Conservation (phyloP, 768 basidiomycete species). For the Grammothele lineata region DNA sequence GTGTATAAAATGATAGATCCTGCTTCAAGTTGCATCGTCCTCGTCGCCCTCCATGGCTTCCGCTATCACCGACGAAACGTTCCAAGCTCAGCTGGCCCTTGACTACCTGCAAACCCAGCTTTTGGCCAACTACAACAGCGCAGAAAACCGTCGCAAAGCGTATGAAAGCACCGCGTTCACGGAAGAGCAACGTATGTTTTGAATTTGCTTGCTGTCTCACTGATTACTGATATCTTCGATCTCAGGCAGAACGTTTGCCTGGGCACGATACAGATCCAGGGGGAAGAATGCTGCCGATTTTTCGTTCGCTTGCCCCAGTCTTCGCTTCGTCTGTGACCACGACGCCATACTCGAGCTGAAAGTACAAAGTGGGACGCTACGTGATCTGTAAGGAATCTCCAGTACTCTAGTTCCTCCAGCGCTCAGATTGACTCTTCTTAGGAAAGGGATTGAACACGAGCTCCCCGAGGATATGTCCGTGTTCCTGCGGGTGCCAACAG, state of each 20-base stretch:
- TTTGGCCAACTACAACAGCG: slow-evolving; percentile 17
- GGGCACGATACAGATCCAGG: slow-evolving; percentile 14
- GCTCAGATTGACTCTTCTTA: neutral
- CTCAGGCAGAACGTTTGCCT: slow-evolving; percentile 18
- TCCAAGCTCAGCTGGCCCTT: no score
- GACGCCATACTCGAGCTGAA: slow-evolving; percentile 25
- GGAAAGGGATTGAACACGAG: neutral
- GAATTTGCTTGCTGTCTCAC: neutral
- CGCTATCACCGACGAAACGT: no score
- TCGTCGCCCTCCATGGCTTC: no score
- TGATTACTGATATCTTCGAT: neutral
- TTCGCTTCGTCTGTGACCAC: slow-evolving; percentile 31
- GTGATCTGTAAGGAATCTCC: neutral
- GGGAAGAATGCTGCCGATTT: slow-evolving; percentile 13
- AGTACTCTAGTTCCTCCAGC: neutral
- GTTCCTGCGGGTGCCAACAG: slow-evolving; percentile 23
- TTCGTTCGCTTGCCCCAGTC: slow-evolving; percentile 20
- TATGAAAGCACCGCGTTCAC: slow-evolving; percentile 8
- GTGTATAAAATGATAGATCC: no score
- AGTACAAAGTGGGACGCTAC: slow-evolving; percentile 19
- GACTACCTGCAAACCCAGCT: slow-evolving; percentile 25
- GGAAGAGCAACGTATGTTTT: slow-evolving; percentile 16
- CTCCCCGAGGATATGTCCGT: neutral
- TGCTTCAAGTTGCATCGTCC: no score
- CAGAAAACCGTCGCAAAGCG: slow-evolving; percentile 15